phyloP scores from a whole-genome alignment of 179 eudicot genomes.

The Beta macrorhiza region DNA sequence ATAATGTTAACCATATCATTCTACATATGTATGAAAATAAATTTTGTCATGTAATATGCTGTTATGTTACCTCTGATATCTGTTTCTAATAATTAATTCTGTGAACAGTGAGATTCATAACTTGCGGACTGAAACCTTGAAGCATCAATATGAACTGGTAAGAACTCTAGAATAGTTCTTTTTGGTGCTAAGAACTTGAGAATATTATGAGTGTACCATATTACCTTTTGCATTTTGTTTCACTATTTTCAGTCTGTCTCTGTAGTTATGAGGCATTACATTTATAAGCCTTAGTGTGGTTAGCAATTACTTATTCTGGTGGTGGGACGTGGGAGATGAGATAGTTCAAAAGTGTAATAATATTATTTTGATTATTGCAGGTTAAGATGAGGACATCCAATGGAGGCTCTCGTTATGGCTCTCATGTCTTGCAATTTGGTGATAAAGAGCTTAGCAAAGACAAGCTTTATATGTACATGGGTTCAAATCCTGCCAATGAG shows the following conservation, averaged over 20 bases:
- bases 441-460: constrained; percentile 55
- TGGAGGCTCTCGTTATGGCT: constrained; percentile 57
- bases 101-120: constrained; percentile 66
- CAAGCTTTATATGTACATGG: constrained; percentile 55
- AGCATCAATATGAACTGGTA: constrained; percentile 76
- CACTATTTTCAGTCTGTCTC: too few relatives aligned
- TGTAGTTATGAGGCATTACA: not conserved
- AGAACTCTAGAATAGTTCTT: constrained; percentile 22
- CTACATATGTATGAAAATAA: too few relatives aligned
- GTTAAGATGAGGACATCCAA: constrained; percentile 72
- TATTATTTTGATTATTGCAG: constrained; percentile 37
- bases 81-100: constrained; percentile 9
- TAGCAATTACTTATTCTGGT: not conserved
- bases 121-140: constrained; percentile 58
- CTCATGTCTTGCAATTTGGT: constrained; percentile 92
- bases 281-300: too few relatives aligned
- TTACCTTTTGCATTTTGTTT: not conserved
- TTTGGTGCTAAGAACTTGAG: too few relatives aligned
- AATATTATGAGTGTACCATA: not conserved
- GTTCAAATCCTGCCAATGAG: constrained; percentile 81
- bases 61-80: too few relatives aligned
- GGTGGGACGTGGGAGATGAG: not conserved
- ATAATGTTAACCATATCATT: too few relatives aligned
- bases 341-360: not conserved
- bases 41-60: too few relatives aligned